Evolutionary conservation across 768 basidiomycete genomes (phyloP), one percentile per base, ranked within the genome.

Genomic region (Leccinum variicolor): DNA sequence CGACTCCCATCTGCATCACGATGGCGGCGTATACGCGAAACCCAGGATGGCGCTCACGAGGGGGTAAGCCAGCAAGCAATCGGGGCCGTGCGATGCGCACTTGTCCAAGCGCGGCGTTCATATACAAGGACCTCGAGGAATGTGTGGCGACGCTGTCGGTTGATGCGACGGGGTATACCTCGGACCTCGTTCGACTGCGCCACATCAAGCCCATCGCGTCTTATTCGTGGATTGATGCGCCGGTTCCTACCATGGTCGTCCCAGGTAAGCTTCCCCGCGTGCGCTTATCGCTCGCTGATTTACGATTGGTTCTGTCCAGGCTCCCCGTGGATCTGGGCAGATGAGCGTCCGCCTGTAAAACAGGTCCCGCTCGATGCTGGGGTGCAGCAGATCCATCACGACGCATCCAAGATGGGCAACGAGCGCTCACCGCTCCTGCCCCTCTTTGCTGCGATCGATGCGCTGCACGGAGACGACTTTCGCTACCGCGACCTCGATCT

Each of bases 401-500:
- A 89, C 68, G 79, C 76, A 21, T 79, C 74, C 53, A 74, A 74
- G 56, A 70, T 78, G 64, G 69, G 70, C 8, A 46, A 68, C 69
- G 39, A 41, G 39, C 50, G 71, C 67, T 71, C 70, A 9, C 62
- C 78, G 0, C 66, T 84, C 58, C 62, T 85, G 3, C 86, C 89
- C 11, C 73, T 89, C 59, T 74, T 90, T 52, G 77, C 74, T 23
- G 83, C 88, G 3, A 81, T 84, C 23, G 83, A 86, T 62, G 72
- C 62, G n/a, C 23, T 71, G 63, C 59, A 73, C 58, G 59, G 61
- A 28, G 39, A 62, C 50, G 43, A 62, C 50, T 71, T 68, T 53
- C n/a, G 59, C 13, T 66, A 71, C 45, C 41, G 62, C 3, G 66
- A 82, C 6, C 75, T 81, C 17, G 72, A 82, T 45, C 53, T 71